Base-by-base conservation (phyloP, 139 green algal species). In the Mychonastes homosphaera region DNA sequence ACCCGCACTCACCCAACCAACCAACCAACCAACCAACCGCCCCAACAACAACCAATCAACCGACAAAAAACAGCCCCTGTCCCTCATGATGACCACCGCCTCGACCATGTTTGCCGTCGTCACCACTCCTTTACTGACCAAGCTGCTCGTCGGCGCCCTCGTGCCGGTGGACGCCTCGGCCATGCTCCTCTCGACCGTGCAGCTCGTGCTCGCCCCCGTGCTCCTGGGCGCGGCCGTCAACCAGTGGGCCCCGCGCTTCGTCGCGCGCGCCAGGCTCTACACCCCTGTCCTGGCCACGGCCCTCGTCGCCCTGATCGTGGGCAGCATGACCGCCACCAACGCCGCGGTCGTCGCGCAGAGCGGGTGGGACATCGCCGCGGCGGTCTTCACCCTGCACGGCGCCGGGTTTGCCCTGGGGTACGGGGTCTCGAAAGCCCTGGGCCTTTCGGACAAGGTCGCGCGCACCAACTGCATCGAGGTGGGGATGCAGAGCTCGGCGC, bases 391-490 rank as follows among this genome's bases (percentile, higher is more conserved):
- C 30, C 63, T 83, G 33, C 76, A 83, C 58, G 44, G 51, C 50
- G 64, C 30, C 12, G 76, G 76, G 58, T 83, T 83, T 69, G 69
- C 61, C 35, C 65, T 83, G 38, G 76, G 76, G 27, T 83, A 76
- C 62, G 41, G 46, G 12, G 40, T 78, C 18, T 71, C 48, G 45
- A 83, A 79, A 56, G 49, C 36, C 13, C 18, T 77, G 16, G 68
- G 71, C 3, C 67, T 78, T 0, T 64, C 52, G 19, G 64, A 83
- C 58, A 73, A 74, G 59, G 65, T 83, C 15, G 66, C 64, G 6
- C 64, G 76, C 41, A 83, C 76, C 36, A 83, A 83, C 63, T 70
- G 58, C 3, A 79, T 79, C 33, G 72, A 79, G 72, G 66, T 78
- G 38, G 18, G 73, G 47, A 80, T 80, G 73, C 73, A 80, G 56